Base-by-base conservation (phyloP, 2,329 filamentous ascomycete genomes). In the Diaporthe sp. region DNA sequence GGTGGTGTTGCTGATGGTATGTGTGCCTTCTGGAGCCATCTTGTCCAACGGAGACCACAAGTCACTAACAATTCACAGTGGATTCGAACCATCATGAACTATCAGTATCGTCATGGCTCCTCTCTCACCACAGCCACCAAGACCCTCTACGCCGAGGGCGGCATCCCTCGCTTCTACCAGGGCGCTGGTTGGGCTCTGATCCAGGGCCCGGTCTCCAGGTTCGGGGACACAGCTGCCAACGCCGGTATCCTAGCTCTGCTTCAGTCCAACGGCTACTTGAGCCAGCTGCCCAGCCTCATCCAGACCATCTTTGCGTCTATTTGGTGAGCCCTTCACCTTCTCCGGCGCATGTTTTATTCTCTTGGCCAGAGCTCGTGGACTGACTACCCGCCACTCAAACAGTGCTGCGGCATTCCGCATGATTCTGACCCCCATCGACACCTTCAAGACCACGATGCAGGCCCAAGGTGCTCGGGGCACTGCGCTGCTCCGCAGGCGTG, bases 11-110 rank as follows among this genome's bases (percentile, higher is more conserved):
- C 78, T 88, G 1, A 88, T 88, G 87, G 86, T 87, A 25, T 65
- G 65, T 55, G 31, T 53, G 55, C 13, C 47, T 31, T 37, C 13
- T 72, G 20, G 22, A 17, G 7, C 7, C 7, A 34, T 20, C 22
- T 55, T 9, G 44, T 15, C n/a, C 9, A 42, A n/a, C 6, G 28
- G 4, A n/a, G 22, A 34, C 3, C 4, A 70, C 34, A 63, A 25
- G 77, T 15, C 6, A 68, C 37, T 68, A n/a, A 20, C 39, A 2
- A 1, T 2, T 5, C 0, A 2, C 63, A 88, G 86, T 87, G 87
- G 4, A 80, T 88, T 4, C 84, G 87, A 7, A 88, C 87, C 0
- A 86, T 88, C 17, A 88, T 88, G 87, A 88, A 88, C 79, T 88
- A 88, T 60, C 87, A 88, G 76, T 88, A 88, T 72, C 86, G 87